Base-by-base conservation (phyloP, 139 green algal species). In the Micractinium conductrix region DNA sequence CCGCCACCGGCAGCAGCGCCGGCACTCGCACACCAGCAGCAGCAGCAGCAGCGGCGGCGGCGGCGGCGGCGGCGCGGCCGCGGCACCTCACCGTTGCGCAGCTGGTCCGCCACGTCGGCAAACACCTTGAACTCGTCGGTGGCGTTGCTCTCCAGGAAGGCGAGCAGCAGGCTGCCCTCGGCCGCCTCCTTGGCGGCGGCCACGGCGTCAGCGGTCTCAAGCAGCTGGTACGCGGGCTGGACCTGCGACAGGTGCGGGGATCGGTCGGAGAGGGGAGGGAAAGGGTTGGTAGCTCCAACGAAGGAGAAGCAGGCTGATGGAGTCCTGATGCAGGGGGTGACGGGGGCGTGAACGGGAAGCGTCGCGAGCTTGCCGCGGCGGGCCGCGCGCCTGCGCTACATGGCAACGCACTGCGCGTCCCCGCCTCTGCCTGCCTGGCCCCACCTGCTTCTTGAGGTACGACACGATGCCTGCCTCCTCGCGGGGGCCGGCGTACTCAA, bases 381-480 rank as follows among this genome's bases (percentile, higher is more conserved):
- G n/a, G n/a, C n/a, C n/a, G n/a, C n/a, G n/a, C n/a, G n/a, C n/a
- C n/a, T n/a, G n/a, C n/a, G n/a, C n/a, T n/a, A n/a, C n/a, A n/a
- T n/a, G n/a, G n/a, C n/a, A n/a, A n/a, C n/a, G n/a, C n/a, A n/a
- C n/a, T n/a, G n/a, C n/a, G n/a, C n/a, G n/a, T n/a, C n/a, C 48
- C 62, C 62, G 9, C 22, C 9, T 4, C 21, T 12, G 17, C 14
- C 62, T 38, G 62, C 62, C 22, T 37, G 62, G n/a, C n/a, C 70
- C 40, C 70, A 58, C 70, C 48, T 82, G 74, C 80, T 89, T 88
- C 58, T 82, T 78, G 38, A 93, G 81, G 84, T 92, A 91, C 22
- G 33, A 43, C 30, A 93, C 90, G 60, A 94, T 93, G 67, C 85
- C 89, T 14, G 65, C 79, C 6, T 85, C 88, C n/a, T 93, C 89